A percentile compares a stretch with the other conserved stretches of the same genome.
phyloP scores from a whole-genome alignment of 176 grass and related monocot genomes.

The Musa beccarii region DNA sequence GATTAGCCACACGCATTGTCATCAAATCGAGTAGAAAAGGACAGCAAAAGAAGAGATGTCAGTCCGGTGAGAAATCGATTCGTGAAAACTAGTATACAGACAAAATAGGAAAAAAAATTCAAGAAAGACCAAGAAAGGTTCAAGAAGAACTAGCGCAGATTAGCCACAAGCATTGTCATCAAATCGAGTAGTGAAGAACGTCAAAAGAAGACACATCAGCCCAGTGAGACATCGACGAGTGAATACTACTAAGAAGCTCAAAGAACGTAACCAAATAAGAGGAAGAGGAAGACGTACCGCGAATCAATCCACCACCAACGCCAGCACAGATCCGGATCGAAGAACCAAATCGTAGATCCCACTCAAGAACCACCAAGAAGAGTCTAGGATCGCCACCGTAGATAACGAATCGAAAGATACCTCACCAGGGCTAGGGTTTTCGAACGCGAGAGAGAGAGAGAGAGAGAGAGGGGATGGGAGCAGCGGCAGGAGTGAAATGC shows the following conservation, averaged over 20 bases:
- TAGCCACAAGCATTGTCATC: too few relatives aligned
- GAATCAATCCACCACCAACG: neutral
- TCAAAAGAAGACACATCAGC: too few relatives aligned
- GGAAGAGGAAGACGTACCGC: neutral
- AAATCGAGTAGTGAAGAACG: too few relatives aligned
- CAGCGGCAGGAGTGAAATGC: neutral
- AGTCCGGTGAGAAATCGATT: too few relatives aligned
- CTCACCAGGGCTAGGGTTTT: conserved; percentile 2
- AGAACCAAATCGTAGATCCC: neutral
- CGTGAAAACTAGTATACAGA: too few relatives aligned
- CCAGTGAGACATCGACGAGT: neutral
- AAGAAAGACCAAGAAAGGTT: too few relatives aligned
- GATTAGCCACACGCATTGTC: neutral
- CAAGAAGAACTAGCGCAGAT: too few relatives aligned
- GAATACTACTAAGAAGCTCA: neutral
- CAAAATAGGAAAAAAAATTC: neutral
- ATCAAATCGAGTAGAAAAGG: neutral
- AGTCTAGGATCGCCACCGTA: neutral
- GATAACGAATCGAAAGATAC: neutral
- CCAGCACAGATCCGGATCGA: neutral
- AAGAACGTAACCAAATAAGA: neutral
- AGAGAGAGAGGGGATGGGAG: neutral
- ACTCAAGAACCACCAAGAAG: neutral
- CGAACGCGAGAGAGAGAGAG: neutral
- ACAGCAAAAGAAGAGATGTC: neutral